Evolutionary conservation across 1,284 basidiomycete genomes (phyloP).

Genomic region (Leccinum subatratum): DNA sequence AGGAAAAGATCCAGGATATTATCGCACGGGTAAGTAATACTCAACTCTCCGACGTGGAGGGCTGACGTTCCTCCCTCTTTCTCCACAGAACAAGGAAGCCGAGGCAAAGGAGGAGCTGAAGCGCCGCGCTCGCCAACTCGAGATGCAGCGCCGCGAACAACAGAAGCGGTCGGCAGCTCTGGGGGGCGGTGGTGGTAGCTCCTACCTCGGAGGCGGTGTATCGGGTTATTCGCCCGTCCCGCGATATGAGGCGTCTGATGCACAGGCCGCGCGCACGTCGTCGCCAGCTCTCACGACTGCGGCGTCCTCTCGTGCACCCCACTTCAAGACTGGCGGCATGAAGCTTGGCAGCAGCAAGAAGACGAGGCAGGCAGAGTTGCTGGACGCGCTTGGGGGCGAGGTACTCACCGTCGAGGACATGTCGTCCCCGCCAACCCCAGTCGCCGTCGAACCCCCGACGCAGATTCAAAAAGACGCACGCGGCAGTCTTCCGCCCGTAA

Average conservation of each 20-base stretch:
- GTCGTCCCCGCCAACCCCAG: constrained; percentile 54
- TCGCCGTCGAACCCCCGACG: constrained; percentile 43
- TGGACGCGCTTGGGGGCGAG: constrained; percentile 84
- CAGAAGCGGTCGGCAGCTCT: constrained; percentile 63
- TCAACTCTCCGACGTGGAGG: not conserved
- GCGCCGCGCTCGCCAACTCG: constrained; percentile 94
- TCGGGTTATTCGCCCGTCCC: constrained; percentile 69
- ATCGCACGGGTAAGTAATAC: constrained; percentile 73
- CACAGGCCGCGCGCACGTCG: constrained; percentile 42
- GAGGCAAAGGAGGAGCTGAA: constrained; percentile 99
- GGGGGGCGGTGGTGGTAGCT: constrained; percentile 39
- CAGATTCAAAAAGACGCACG: constrained; percentile 42
- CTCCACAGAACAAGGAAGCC: constrained; percentile 90
- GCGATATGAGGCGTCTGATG: constrained; percentile 63
- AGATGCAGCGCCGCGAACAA: constrained; percentile 95
- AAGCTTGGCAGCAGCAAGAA: constrained; percentile 95
- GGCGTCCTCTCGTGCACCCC: constrained; percentile 54
- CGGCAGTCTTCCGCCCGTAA: constrained; percentile 72
- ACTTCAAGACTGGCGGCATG: constrained; percentile 97
- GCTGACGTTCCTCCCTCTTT: not conserved
- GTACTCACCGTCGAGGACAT: constrained; percentile 57
- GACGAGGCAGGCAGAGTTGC: constrained; percentile 78
- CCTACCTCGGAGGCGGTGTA: constrained; percentile 61
- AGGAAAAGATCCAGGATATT: constrained; percentile 99
- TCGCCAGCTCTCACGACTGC: constrained; percentile 43